These are phyloP conservation scores for Oryza punctata DNA, from an alignment of 176 grass and related monocot genomes.

Conservation along the genomic window DNA sequence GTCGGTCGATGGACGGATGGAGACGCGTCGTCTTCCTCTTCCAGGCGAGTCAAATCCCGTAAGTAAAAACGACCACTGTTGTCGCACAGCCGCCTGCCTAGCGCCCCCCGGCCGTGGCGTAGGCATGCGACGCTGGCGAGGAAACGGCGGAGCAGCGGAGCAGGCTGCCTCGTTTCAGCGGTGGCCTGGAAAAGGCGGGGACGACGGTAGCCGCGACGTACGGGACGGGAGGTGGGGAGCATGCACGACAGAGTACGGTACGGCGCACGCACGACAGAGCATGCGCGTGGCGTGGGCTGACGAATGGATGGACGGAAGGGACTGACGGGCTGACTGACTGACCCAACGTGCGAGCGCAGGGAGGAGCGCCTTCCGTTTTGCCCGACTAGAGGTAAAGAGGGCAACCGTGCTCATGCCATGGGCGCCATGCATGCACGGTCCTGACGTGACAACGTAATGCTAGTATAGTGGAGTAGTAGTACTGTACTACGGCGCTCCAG, in stretches of 20 bases:
- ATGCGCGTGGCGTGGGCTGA: not conserved
- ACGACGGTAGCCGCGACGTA: not conserved
- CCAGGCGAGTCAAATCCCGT: not conserved
- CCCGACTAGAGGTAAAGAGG: not conserved
- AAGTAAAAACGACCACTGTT: not conserved
- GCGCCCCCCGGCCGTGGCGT: not conserved
- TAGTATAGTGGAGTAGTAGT: not conserved
- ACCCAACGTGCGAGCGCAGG: slow-evolving; percentile 17
- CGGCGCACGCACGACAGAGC: not conserved
- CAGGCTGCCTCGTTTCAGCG: no score
- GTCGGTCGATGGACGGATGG: not conserved
- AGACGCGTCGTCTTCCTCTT: slow-evolving; percentile 1
- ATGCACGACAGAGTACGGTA: not conserved
- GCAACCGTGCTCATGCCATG: not conserved
- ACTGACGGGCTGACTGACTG: not conserved
- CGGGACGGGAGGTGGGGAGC: not conserved
- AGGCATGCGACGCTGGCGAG: no score
- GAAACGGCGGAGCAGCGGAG: no score
- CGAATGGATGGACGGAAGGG: not conserved
- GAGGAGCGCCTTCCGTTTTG: not conserved
- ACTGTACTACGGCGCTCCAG: not conserved
- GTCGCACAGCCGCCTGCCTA: not conserved
- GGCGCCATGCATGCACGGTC: slow-evolving; percentile 40
- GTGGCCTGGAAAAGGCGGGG: not conserved
- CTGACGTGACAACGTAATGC: not conserved